These are phyloP conservation scores for Asterophora lycoperdoides DNA, from an alignment of 768 basidiomycete genomes.

Conservation along the genomic window DNA sequence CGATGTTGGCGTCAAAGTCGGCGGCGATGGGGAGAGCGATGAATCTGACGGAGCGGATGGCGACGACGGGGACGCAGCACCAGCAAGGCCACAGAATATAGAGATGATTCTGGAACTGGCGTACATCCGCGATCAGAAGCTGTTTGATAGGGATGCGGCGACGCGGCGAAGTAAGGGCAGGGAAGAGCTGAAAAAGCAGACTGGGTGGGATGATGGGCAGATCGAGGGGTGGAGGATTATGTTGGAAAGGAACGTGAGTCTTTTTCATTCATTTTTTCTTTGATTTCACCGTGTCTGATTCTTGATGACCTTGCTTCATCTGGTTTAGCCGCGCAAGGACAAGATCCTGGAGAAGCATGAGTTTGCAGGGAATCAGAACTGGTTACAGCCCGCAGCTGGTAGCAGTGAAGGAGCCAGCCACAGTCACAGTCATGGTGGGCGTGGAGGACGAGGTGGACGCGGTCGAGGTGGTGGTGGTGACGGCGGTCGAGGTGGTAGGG, in stretches of 20 bases:
- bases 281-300: neutral
- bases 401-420: neutral
- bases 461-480: slow-evolving; percentile 35
- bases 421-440: slow-evolving; percentile 35
- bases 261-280: neutral
- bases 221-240: slow-evolving; percentile 92
- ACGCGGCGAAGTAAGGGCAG: slow-evolving; percentile 70
- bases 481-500: slow-evolving; percentile 30
- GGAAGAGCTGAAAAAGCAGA: slow-evolving; percentile 60
- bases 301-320: neutral
- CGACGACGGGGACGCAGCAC: slow-evolving; percentile 27
- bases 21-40: slow-evolving; percentile 52
- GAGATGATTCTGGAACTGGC: slow-evolving; percentile 73
- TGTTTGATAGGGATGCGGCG: slow-evolving; percentile 73
- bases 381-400: slow-evolving; percentile 1
- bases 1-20: slow-evolving; percentile 44
- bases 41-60: slow-evolving; percentile 27
- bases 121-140: slow-evolving; percentile 67
- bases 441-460: slow-evolving; percentile 38
- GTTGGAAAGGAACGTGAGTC: slow-evolving; percentile 80
- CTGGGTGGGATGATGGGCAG: slow-evolving; percentile 80
- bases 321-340: slow-evolving; percentile 69
- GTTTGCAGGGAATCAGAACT: slow-evolving; percentile 58
- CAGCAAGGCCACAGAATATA: slow-evolving; percentile 24
- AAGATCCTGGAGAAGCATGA: slow-evolving; percentile 72